phyloP scores from a whole-genome alignment of 23 red algal species.

The Gracilariopsis chorda region DNA sequence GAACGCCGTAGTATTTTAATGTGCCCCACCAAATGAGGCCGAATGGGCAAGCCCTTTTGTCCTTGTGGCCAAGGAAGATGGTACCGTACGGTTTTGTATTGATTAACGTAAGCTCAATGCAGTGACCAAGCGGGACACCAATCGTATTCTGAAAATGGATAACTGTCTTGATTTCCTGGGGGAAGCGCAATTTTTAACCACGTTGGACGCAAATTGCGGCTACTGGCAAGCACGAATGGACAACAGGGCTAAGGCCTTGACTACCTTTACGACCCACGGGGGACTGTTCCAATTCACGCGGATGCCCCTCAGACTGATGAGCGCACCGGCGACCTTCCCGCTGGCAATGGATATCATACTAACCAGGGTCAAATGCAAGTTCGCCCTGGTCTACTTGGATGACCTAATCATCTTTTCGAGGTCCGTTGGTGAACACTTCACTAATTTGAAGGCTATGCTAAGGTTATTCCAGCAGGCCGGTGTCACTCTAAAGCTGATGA shows the following conservation, averaged over 20 bases:
- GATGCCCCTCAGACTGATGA: not conserved
- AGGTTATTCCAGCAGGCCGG: not conserved
- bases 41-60: not conserved
- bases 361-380: not conserved
- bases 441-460: not conserved
- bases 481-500: not conserved
- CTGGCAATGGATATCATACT: not conserved
- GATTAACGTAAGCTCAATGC: not conserved
- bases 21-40: too few species aligned
- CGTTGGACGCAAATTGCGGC: not conserved
- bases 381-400: not conserved
- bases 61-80: not conserved
- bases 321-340: not conserved
- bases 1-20: too few species aligned
- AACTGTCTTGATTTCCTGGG: not conserved
- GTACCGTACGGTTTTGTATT: not conserved
- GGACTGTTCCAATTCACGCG: not conserved
- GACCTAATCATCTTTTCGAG: not conserved
- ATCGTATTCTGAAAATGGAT: not conserved
- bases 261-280: not conserved
- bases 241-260: not conserved
- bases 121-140: not conserved
- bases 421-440: not conserved
- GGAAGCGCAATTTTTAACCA: not conserved
- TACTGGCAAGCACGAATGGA: not conserved